phyloP scores from a whole-genome alignment of 768 basidiomycete genomes.

The Russula vinacea region DNA sequence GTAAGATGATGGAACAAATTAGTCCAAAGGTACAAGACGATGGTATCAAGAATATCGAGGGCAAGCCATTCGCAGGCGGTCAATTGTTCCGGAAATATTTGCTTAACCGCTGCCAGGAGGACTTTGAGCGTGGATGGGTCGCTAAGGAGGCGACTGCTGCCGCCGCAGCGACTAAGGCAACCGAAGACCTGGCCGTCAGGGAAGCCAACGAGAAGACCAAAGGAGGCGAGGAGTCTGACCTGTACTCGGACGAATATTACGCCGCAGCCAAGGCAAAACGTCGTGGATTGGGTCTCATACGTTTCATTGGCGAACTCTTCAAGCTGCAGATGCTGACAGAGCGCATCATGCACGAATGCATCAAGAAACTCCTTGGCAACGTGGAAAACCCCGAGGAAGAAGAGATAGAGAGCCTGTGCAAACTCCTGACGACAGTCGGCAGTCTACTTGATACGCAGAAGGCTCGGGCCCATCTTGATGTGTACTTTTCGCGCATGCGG shows the following conservation, averaged over 20 bases:
- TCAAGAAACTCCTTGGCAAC: constrained; percentile 91
- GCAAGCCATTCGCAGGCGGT: constrained; percentile 88
- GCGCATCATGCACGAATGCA: constrained; percentile 98
- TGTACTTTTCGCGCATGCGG: constrained; percentile 91
- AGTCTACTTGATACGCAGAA: constrained; percentile 74
- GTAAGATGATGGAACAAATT: constrained; percentile 94
- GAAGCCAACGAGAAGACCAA: constrained; percentile 38
- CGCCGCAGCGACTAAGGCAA: constrained; percentile 80
- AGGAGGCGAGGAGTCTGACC: constrained; percentile 55
- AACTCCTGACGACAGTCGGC: constrained; percentile 87
- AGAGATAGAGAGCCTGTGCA: constrained; percentile 95
- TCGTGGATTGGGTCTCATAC: constrained; percentile 93
- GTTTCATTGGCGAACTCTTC: constrained; percentile 98
- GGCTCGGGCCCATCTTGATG: constrained; percentile 81
- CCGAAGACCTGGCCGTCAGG: constrained; percentile 76
- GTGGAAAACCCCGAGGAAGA: constrained; percentile 96
- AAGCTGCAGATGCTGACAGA: constrained; percentile 98
- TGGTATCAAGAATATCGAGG: constrained; percentile 73
- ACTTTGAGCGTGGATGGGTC: constrained; percentile 95
- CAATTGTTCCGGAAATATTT: constrained; percentile 96
- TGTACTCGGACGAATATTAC: constrained; percentile 96
- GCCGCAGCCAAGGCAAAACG: constrained; percentile 96
- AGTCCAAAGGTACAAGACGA: constrained; percentile 86
- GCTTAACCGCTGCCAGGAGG: constrained; percentile 93
- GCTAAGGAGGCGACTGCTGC: constrained; percentile 82